These are phyloP conservation scores for Xanthoconium purpureum DNA, from an alignment of 768 basidiomycete genomes.

Conservation along the genomic window DNA sequence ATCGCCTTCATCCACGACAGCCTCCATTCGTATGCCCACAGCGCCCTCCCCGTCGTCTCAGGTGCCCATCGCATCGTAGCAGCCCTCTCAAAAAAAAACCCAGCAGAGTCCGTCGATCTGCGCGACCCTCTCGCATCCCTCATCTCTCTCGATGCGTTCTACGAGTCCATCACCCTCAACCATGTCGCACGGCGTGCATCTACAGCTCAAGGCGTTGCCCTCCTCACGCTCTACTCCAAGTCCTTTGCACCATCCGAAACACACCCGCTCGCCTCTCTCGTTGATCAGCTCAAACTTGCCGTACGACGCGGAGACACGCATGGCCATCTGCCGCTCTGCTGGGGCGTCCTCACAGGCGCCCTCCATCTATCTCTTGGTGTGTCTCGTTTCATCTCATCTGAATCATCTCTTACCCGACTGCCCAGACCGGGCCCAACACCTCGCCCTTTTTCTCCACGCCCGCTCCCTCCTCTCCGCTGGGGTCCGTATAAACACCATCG, in stretches of 20 bases:
- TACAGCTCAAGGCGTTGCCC: constrained; percentile 86
- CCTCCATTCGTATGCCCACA: constrained; percentile 72
- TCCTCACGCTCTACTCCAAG: constrained; percentile 83
- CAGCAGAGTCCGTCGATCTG: constrained; percentile 13
- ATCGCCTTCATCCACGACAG: constrained; percentile 68
- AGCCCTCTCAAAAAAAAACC: constrained; percentile 2
- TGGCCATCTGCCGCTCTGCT: constrained; percentile 89
- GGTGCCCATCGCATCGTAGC: constrained; percentile 55
- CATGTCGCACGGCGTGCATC: constrained; percentile 87
- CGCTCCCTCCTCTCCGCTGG: constrained; percentile 88
- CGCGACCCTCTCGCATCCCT: constrained; percentile 42
- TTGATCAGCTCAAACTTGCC: constrained; percentile 67
- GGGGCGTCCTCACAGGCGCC: constrained; percentile 80
- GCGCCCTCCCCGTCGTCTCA: constrained; percentile 75
- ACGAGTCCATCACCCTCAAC: constrained; percentile 86
- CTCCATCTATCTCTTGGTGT: constrained; percentile 72
- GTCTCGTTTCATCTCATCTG: background rate
- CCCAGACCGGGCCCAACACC: constrained; percentile 76
- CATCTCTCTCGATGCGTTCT: constrained; percentile 63
- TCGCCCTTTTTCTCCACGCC: constrained; percentile 92
- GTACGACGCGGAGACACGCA: constrained; percentile 61
- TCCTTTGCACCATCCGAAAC: constrained; percentile 60
- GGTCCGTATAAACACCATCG: constrained; percentile 86
- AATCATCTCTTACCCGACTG: background rate
- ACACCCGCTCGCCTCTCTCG: constrained; percentile 32